A percentile compares a stretch with the other conserved stretches of the same genome.
phyloP scores from a whole-genome alignment of 2,329 filamentous ascomycete species.

The Myriangium duriaei region DNA sequence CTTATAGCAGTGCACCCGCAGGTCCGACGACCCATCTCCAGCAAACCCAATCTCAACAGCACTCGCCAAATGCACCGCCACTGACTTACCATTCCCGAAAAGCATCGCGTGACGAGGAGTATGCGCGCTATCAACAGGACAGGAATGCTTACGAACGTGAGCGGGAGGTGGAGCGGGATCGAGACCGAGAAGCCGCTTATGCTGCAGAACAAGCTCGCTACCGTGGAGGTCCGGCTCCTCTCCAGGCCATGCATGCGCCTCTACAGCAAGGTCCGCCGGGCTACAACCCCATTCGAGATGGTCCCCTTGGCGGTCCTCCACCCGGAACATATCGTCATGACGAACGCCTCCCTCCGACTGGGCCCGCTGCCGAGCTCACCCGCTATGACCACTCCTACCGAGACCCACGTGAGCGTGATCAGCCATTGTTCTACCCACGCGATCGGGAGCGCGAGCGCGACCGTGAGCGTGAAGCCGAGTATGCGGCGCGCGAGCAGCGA shows the following conservation, averaged over 20 bases:
- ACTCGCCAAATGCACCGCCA: slow-evolving; percentile 16
- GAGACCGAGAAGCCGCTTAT: slow-evolving; percentile 4
- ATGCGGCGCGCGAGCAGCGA: background rate
- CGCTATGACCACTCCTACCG: background rate
- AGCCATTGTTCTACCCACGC: background rate
- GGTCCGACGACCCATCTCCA: slow-evolving; percentile 6
- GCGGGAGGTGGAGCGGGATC: slow-evolving; percentile 6
- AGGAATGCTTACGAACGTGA: slow-evolving; percentile 10
- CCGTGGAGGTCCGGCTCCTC: background rate
- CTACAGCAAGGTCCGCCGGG: slow-evolving; percentile 2
- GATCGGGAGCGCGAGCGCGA: slow-evolving; percentile 3
- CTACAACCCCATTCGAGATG: background rate
- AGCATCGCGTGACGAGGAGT: slow-evolving; percentile 15
- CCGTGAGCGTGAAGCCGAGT: slow-evolving; percentile 1
- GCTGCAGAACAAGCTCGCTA: background rate
- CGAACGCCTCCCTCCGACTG: background rate
- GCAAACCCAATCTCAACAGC: slow-evolving; percentile 13
- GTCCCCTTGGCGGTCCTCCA: background rate
- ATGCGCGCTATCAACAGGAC: slow-evolving; percentile 15
- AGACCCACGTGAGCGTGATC: background rate
- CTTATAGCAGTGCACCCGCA: slow-evolving; percentile 16
- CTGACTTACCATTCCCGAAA: slow-evolving; percentile 20
- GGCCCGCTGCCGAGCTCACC: background rate
- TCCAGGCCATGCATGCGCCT: background rate
- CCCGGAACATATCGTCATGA: background rate